Base-by-base conservation (phyloP, 441 rosid species). In the Croton laevigatus region DNA sequence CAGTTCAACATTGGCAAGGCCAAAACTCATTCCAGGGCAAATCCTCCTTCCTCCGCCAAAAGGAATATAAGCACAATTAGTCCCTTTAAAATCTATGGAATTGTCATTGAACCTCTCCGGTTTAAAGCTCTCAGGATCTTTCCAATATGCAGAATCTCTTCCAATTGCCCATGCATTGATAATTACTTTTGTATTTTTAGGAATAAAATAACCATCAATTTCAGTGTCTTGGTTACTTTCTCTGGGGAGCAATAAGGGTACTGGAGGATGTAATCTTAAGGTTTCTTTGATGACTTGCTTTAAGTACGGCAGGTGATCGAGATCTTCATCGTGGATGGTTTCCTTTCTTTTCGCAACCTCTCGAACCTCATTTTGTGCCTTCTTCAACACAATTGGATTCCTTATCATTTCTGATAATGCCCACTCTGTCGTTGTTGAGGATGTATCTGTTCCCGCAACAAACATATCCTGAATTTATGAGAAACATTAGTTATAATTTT, bases 31-130 rank as follows among this genome's bases (percentile, higher is more conserved):
- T 5, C 94, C 93, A 0, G 90, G 93, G 46, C 96, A 90, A 1
- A 87, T 86, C 70, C 94, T 85, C 19, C 94, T 82, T n/a, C 96
- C 91, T 0, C 91, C 90, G 22, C 96, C 91, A 52, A 88, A 90
- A 3, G 96, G 96, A 59, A 88, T 90, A 1, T 86, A 78, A 79
- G 84, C 89, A 44, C 79, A 90, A 19, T 90, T 88, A n/a, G 48
- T 85, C 2, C 94, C 96, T 70, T 69, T 85, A 10, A 87, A 85
- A 61, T 90, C 96, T 0, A 81, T 85, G 3, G 75, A 65, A 22
- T 64, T 49, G 78, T 82, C 85, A 48, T 81, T 85, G 63, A 86
- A 83, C 76, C 89, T 81, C 42, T 86, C 83, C 0, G 87, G 86
- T 3, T 74, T 71, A 62, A 86, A 86, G 51, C 57, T 73, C 5